A percentile compares a stretch with the other conserved stretches of the same genome.
Evolutionary conservation across 2,329 filamentous ascomycete genomes (phyloP).

Genomic region (Paracoccidioides lutzii): DNA sequence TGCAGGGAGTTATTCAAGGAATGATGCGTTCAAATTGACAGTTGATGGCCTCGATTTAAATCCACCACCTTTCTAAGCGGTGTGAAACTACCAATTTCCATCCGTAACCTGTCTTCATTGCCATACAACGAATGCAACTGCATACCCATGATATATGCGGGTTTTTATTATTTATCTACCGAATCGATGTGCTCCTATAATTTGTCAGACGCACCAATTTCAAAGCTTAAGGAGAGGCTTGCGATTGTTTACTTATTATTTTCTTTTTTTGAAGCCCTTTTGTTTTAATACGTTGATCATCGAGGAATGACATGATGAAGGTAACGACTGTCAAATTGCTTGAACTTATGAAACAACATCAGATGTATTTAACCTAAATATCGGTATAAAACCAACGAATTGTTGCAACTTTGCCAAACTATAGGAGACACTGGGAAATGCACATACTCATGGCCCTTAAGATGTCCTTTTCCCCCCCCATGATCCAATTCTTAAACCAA

Average conservation of each 20-base stretch:
- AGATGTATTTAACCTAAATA: not conserved
- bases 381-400: not conserved
- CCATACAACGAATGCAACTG: not conserved
- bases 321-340: not conserved
- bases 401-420: not conserved
- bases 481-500: constrained; percentile 47
- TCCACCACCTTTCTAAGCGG: constrained; percentile 36
- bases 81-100: not conserved
- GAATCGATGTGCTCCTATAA: not conserved
- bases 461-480: not conserved
- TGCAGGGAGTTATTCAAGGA: constrained; percentile 72
- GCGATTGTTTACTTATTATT: not conserved
- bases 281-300: not conserved
- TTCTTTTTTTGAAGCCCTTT: not conserved
- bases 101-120: not conserved
- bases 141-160: too few species aligned
- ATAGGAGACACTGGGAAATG: not conserved
- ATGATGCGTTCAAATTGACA: constrained; percentile 47
- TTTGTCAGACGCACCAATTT: not conserved
- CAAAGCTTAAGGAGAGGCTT: not conserved
- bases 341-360: not conserved
- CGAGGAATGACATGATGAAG: not conserved
- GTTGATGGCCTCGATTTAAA: constrained; percentile 48
- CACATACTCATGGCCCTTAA: not conserved
- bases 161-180: not conserved